Conservation (phyloP, 495 filamentous ascomycete genomes). For the Talaromyces proteolyticus region DNA sequence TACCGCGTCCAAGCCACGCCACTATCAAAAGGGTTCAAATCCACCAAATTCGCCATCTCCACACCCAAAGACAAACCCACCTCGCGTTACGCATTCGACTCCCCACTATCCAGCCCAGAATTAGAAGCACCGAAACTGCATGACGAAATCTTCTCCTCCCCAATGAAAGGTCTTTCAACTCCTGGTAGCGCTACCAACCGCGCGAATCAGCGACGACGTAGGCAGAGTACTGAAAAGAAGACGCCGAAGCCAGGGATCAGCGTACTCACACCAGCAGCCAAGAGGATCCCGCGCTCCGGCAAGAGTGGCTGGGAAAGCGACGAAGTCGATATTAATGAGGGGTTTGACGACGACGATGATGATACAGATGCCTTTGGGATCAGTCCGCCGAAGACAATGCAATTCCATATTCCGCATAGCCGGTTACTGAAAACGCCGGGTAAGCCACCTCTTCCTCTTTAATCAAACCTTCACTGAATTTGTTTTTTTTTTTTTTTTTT, state of each 20-base stretch:
- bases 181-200: constrained; percentile 28
- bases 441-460: constrained; percentile 29
- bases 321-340: constrained; percentile 40
- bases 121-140: constrained; percentile 75
- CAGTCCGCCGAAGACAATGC: constrained; percentile 95
- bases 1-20: constrained; percentile 93
- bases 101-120: constrained; percentile 70
- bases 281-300: constrained; percentile 12
- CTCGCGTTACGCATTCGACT: constrained; percentile 30
- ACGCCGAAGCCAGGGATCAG: constrained; percentile 68
- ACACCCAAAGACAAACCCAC: constrained; percentile 24
- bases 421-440: constrained; percentile 88
- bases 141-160: constrained; percentile 81
- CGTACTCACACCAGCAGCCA: constrained; percentile 61
- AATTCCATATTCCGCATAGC: constrained; percentile 86
- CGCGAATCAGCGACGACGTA: constrained; percentile 28
- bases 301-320: constrained; percentile 63
- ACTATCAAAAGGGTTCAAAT: constrained; percentile 43
- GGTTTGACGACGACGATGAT: constrained; percentile 47
- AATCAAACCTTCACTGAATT: neutral
- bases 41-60: constrained; percentile 29
- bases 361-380: constrained; percentile 55
- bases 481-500: constrained; percentile 6
- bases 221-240: constrained; percentile 11
- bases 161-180: constrained; percentile 31